Percentiles rank a stretch among this genome's conserved stretches.
phyloP scores from a whole-genome alignment of 352 stramenopile genomes.

The Phytopythium mirpurense region DNA sequence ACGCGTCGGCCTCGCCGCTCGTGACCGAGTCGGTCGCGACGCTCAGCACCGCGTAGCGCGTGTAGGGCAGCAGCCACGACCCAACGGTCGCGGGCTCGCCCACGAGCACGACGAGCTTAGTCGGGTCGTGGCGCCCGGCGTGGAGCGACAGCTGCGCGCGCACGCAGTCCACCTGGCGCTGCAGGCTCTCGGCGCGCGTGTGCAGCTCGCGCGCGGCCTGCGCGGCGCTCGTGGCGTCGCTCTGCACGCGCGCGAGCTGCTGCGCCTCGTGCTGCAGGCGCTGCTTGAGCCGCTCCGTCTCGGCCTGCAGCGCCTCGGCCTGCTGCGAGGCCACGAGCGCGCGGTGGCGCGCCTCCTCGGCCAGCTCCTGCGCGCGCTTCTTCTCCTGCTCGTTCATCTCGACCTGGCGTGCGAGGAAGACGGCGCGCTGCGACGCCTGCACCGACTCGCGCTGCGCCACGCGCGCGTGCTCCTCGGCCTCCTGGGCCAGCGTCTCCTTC shows the following conservation, averaged over 20 bases:
- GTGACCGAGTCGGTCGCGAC: conserved; percentile 49
- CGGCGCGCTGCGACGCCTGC: conserved; percentile 57
- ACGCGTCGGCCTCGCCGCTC: conserved; percentile 16
- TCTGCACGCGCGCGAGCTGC: conserved; percentile 66
- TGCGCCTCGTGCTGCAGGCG: conserved; percentile 62
- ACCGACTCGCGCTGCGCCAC: conserved; percentile 70
- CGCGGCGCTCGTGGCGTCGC: conserved; percentile 60
- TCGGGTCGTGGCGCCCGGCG: conserved; percentile 65
- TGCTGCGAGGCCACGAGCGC: conserved; percentile 60
- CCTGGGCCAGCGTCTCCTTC: conserved; percentile 64
- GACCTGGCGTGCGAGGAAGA: conserved; percentile 69
- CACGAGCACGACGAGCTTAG: conserved; percentile 76
- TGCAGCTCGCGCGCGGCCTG: conserved; percentile 64
- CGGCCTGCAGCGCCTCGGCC: conserved; percentile 61
- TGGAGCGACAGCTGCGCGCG: conserved; percentile 74
- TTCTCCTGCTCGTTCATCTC: conserved; percentile 85
- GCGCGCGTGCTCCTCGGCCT: conserved; percentile 68
- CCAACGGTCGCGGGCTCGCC: conserved; percentile 75
- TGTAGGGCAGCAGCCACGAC: conserved; percentile 82
- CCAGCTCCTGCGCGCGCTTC: conserved; percentile 55
- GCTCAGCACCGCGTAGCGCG: conserved; percentile 76
- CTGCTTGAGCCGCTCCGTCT: conserved; percentile 74
- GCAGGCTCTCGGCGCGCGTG: conserved; percentile 57
- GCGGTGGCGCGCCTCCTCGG: conserved; percentile 52
- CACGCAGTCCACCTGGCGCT: conserved; percentile 76